Conservation (phyloP, 768 basidiomycete genomes). For the Chiua virens region DNA sequence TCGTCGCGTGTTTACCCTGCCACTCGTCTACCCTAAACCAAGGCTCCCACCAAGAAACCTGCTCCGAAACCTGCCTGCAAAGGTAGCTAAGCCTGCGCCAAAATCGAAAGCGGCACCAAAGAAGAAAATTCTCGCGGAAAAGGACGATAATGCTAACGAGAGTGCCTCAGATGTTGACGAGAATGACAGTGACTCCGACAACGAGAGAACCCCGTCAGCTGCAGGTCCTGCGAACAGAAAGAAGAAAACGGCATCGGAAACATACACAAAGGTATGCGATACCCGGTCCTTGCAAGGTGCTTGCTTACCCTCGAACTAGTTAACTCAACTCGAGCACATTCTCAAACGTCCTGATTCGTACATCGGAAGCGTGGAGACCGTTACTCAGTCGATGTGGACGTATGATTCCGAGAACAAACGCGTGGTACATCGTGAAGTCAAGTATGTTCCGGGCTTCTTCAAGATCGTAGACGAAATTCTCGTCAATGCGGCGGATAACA, state of each 20-base stretch:
- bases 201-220: constrained; percentile 34
- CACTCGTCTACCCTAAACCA: constrained; percentile 25
- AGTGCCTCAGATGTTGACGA: constrained; percentile 43
- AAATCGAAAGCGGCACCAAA: constrained; percentile 59
- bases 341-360: constrained; percentile 92
- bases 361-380: constrained; percentile 92
- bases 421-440: constrained; percentile 80
- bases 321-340: constrained; percentile 93
- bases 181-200: constrained; percentile 37
- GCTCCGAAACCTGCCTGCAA: constrained; percentile 43
- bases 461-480: constrained; percentile 99
- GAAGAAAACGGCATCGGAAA: constrained; percentile 90
- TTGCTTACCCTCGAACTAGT: constrained; percentile 44
- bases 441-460: constrained; percentile 96
- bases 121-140: constrained; percentile 70
- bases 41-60: constrained; percentile 41
- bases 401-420: constrained; percentile 82
- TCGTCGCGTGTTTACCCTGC: constrained; percentile 12
- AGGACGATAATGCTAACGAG: constrained; percentile 61
- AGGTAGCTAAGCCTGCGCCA: constrained; percentile 39
- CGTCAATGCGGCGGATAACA: constrained; percentile 99
- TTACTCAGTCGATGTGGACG: constrained; percentile 91
- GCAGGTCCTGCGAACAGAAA: constrained; percentile 41
- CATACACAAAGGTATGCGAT: constrained; percentile 77
- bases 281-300: background rate